Evolutionary conservation across 2,329 filamentous ascomycete species (phyloP), one percentile per base, ranked within the genome.

Genomic region (Pestalotiopsis sp.): DNA sequence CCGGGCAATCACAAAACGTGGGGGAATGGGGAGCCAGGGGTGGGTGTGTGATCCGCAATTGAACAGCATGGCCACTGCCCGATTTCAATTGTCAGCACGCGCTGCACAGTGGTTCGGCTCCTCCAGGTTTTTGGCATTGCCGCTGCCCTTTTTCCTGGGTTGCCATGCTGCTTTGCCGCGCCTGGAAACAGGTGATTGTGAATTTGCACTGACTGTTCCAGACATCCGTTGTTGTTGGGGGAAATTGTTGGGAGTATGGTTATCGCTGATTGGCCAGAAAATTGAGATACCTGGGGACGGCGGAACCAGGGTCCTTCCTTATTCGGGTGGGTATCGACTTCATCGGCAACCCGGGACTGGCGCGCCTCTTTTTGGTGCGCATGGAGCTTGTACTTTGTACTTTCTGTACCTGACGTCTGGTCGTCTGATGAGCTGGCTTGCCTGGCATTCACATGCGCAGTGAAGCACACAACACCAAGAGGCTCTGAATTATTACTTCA

Each of bases 201-300:
- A 17, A 56, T 56, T 56, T 20, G 14, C 14, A 20, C 49, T 36
- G 31, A 36, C 41, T n/a, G 61, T 49, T 49, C 61, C 38, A 64
- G 61, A 39, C 25, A 23, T 27, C 45, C n/a, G 63, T 66, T 57
- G 63, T 66, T 67, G 65, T 67, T 67, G 65, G 65, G 65, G 65
- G 36, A 60, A 59, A 49, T 67, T 67, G 65, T 67, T 67, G 65
- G 65, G 65, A 67, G 52, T 36, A 9, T 12, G 17, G 63, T 66
- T 66, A 14, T 31, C 41, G 41, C 23, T 66, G 63, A 66, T 66
- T 66, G 63, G 63, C 23, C 31, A 27, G 23, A 17, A 39, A 39
- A 36, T 36, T 23, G 11, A 27, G 57, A 59, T 27, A 17, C 62
- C 27, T 25, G 11, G 23, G 25, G 23, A 36, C 13, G 9, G 41